These are phyloP conservation scores for Aspergillus eucalypticola DNA, from an alignment of 2,329 filamentous ascomycete species.

Conservation along the genomic window DNA sequence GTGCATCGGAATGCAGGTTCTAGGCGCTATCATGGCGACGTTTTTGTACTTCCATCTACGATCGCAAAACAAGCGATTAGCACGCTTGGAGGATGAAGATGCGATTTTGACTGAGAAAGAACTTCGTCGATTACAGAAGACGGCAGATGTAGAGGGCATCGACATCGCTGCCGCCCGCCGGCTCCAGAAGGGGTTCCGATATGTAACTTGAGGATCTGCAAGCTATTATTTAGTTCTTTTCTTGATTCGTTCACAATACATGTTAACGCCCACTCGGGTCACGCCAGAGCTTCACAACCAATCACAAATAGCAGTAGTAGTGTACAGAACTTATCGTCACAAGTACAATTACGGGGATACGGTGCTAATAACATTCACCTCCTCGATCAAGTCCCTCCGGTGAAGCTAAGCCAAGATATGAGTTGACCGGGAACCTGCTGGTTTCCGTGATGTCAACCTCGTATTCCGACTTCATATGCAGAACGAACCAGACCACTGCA, in stretches of 20 bases:
- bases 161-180: constrained; percentile 51
- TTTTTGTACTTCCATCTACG: constrained; percentile 43
- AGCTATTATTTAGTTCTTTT: no score
- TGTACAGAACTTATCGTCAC: no score
- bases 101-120: constrained; percentile 50
- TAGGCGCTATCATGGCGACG: constrained; percentile 38
- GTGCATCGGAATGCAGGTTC: constrained; percentile 42
- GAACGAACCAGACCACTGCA: neutral
- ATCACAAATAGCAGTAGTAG: no score
- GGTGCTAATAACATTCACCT: no score
- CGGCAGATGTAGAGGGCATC: constrained; percentile 55
- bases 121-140: constrained; percentile 49
- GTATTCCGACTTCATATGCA: neutral
- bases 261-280: no score
- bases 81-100: constrained; percentile 52
- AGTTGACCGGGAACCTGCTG: neutral
- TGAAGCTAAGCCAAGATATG: no score
- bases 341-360: no score
- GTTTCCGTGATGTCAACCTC: neutral
- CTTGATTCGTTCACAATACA: no score
- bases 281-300: no score
- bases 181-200: constrained; percentile 58
- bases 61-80: constrained; percentile 53
- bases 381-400: no score
- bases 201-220: constrained; percentile 40